These are phyloP conservation scores for Candida corydali DNA, from an alignment of 805 yeast species.

Conservation along the genomic window DNA sequence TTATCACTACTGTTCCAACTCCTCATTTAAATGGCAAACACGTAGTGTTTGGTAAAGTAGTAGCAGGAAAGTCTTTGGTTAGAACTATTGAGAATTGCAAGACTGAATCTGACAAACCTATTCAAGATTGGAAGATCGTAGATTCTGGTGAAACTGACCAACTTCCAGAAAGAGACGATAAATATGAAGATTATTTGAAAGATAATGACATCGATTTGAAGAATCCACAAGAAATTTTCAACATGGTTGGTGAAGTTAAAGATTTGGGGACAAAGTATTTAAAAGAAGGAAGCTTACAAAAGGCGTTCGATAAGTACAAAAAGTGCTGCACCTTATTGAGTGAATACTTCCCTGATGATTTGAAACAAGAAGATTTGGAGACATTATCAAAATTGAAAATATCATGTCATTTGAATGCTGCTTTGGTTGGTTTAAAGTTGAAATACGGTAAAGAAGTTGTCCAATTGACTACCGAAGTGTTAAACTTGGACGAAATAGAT, in stretches of 20 bases:
- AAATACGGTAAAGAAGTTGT: slow-evolving; percentile 52
- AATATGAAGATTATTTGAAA: slow-evolving; percentile 67
- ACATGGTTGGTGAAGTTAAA: slow-evolving; percentile 63
- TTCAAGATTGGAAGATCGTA: slow-evolving; percentile 60
- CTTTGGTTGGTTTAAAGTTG: slow-evolving; percentile 68
- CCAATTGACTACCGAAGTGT: slow-evolving; percentile 60
- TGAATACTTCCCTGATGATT: slow-evolving; percentile 71
- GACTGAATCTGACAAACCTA: slow-evolving; percentile 70
- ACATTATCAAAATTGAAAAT: slow-evolving; percentile 52
- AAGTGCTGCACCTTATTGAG: slow-evolving; percentile 69
- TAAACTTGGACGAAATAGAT: slow-evolving; percentile 55
- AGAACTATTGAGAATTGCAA: slow-evolving; percentile 70
- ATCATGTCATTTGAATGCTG: slow-evolving; percentile 66
- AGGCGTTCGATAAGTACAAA: slow-evolving; percentile 63
- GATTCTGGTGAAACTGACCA: slow-evolving; percentile 76
- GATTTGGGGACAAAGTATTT: slow-evolving; percentile 73
- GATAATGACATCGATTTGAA: slow-evolving; percentile 69
- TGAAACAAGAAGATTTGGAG: slow-evolving; percentile 50
- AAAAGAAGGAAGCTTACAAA: slow-evolving; percentile 55
- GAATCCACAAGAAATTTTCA: slow-evolving; percentile 61
- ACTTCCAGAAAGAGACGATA: slow-evolving; percentile 73
- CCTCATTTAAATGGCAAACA: slow-evolving; percentile 96
- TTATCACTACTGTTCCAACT: slow-evolving; percentile 86
- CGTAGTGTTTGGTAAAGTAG: slow-evolving; percentile 90
- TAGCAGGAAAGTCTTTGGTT: slow-evolving; percentile 74